phyloP scores from a whole-genome alignment of 352 stramenopile genomes.

The Pythium rhizo-oryzae region DNA sequence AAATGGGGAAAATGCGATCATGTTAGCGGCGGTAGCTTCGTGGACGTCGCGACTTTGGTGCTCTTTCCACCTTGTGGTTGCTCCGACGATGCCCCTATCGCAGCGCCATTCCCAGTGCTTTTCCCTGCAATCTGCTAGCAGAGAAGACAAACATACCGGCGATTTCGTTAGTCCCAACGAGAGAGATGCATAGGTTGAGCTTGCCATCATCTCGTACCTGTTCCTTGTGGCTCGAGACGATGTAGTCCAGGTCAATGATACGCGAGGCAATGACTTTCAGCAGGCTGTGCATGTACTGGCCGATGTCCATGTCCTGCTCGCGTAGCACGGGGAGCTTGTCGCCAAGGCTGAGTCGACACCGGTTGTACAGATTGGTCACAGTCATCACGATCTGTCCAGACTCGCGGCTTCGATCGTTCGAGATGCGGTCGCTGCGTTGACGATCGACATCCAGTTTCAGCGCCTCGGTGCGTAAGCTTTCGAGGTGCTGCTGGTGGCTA shows the following conservation, averaged over 20 bases:
- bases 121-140: slow-evolving; percentile 2
- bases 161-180: background rate
- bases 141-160: background rate
- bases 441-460: slow-evolving; percentile 84
- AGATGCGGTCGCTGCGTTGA: slow-evolving; percentile 71
- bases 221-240: slow-evolving; percentile 69
- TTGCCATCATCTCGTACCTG: slow-evolving; percentile 38
- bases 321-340: slow-evolving; percentile 73
- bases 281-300: slow-evolving; percentile 73
- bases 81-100: background rate
- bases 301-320: slow-evolving; percentile 76
- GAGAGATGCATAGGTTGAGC: background rate
- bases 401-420: slow-evolving; percentile 85
- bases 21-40: slow-evolving; percentile 26
- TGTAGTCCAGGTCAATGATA: slow-evolving; percentile 89
- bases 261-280: slow-evolving; percentile 78
- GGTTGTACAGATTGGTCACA: slow-evolving; percentile 92
- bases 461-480: slow-evolving; percentile 69
- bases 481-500: slow-evolving; percentile 79
- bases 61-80: slow-evolving; percentile 11
- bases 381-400: slow-evolving; percentile 90
- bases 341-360: slow-evolving; percentile 69
- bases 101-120: background rate
- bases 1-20: slow-evolving; percentile 14
- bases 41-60: slow-evolving; percentile 5